These are phyloP conservation scores for Daldinia childiae DNA, from an alignment of 495 filamentous ascomycete genomes.

Conservation along the genomic window DNA sequence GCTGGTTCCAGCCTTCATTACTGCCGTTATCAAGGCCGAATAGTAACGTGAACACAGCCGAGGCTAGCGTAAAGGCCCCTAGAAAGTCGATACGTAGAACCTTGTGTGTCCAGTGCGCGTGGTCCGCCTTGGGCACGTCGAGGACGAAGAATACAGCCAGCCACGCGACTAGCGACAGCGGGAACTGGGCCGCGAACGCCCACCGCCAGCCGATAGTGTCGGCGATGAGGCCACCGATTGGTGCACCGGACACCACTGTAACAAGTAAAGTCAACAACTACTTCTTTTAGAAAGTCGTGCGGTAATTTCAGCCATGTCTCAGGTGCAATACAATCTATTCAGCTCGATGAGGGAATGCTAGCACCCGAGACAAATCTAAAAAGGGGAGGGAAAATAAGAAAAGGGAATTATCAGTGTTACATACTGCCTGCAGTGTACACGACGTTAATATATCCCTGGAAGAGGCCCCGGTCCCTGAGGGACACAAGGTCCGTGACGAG, in stretches of 20 bases:
- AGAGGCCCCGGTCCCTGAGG: constrained; percentile 78
- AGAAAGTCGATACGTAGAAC: constrained; percentile 81
- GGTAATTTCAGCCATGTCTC: background rate
- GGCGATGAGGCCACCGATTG: constrained; percentile 77
- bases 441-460: constrained; percentile 86
- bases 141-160: constrained; percentile 69
- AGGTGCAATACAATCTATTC: background rate
- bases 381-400: background rate
- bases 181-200: constrained; percentile 77
- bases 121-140: constrained; percentile 65
- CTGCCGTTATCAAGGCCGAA: constrained; percentile 81
- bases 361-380: background rate
- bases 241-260: constrained; percentile 69
- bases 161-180: constrained; percentile 74
- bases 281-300: background rate
- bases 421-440: constrained; percentile 71
- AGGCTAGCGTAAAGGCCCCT: constrained; percentile 75
- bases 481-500: constrained; percentile 81
- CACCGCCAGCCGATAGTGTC: constrained; percentile 87
- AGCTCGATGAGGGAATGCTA: background rate
- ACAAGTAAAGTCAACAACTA: background rate
- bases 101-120: constrained; percentile 56
- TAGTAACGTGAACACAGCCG: constrained; percentile 75
- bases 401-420: background rate
- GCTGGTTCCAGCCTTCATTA: constrained; percentile 73